A percentile compares a stretch with the other conserved stretches of the same genome.
Evolutionary conservation across 371 early-diverging fungal genomes (phyloP).

Genomic region (Rhizomucor miehei): DNA sequence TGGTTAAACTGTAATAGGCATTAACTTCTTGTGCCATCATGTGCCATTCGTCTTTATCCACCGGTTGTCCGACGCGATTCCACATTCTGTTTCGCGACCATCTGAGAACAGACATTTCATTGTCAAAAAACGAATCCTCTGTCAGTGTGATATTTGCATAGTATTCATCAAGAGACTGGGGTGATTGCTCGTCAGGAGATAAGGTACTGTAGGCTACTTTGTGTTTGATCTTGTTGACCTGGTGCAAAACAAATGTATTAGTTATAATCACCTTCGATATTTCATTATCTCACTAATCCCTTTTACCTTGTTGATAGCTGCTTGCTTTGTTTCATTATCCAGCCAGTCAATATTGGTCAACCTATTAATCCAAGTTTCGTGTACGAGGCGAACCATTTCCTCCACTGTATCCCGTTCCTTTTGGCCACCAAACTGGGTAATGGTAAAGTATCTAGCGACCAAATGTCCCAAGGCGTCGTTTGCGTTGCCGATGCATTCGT

Average conservation of each 20-base stretch:
- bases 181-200: slow-evolving; percentile 44
- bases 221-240: slow-evolving; percentile 27
- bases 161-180: slow-evolving; percentile 39
- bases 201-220: slow-evolving; percentile 51
- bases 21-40: slow-evolving; percentile 63
- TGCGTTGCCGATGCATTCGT: slow-evolving; percentile 40
- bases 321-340: slow-evolving; percentile 41
- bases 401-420: slow-evolving; percentile 22
- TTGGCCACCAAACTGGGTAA: slow-evolving; percentile 42
- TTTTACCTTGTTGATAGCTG: slow-evolving; percentile 43
- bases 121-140: slow-evolving; percentile 37
- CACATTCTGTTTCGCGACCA: slow-evolving; percentile 26
- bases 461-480: slow-evolving; percentile 46
- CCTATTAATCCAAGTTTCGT: slow-evolving; percentile 31
- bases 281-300: too few species aligned
- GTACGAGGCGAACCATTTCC: slow-evolving; percentile 30
- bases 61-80: slow-evolving; percentile 32
- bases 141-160: slow-evolving; percentile 33
- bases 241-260: neutral
- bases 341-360: slow-evolving; percentile 49
- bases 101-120: slow-evolving; percentile 20
- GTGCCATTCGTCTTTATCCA: slow-evolving; percentile 47
- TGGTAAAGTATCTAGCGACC: slow-evolving; percentile 54
- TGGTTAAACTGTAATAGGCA: slow-evolving; percentile 53
- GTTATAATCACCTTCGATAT: too few species aligned